Evolutionary conservation across 2,329 filamentous ascomycete species (phyloP).

Genomic region (Clonostachys rosea): DNA sequence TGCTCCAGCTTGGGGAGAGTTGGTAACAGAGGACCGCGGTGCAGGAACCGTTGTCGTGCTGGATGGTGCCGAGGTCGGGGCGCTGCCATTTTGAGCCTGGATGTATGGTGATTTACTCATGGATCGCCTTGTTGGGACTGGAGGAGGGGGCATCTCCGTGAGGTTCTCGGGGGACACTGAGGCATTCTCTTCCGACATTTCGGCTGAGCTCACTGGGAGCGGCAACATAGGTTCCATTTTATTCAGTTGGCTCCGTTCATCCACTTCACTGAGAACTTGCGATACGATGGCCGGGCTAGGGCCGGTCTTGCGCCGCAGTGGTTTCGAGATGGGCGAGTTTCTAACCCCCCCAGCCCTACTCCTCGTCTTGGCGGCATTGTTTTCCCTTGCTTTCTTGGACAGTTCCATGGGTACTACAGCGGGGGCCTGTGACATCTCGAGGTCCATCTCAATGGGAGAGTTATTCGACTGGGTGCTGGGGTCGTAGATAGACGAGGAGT

Average conservation of each 20-base stretch:
- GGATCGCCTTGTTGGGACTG: conserved; percentile 61
- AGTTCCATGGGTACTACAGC: conserved; percentile 37
- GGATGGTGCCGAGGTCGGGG: conserved; percentile 12
- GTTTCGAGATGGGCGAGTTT: conserved; percentile 70
- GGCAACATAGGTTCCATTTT: conserved; percentile 18
- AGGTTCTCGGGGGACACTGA: conserved; percentile 61
- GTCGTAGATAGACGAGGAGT: conserved; percentile 39
- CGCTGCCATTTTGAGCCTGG: conserved; percentile 40
- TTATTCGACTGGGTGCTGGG: conserved; percentile 38
- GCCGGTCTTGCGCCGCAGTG: conserved; percentile 48
- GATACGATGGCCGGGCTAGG: conserved; percentile 51
- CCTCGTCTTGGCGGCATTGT: conserved; percentile 44
- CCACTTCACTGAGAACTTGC: conserved; percentile 49
- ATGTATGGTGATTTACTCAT: conserved; percentile 66
- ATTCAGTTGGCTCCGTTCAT: conserved; percentile 23
- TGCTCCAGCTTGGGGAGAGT: conserved; percentile 10
- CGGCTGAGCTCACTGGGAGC: conserved; percentile 34
- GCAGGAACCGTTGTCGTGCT: conserved; percentile 3
- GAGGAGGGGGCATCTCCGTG: conserved; percentile 63
- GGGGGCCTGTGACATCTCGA: conserved; percentile 34
- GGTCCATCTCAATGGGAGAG: conserved; percentile 54
- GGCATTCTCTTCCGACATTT: conserved; percentile 59
- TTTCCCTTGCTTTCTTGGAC: conserved; percentile 49
- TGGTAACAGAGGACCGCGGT: not conserved
- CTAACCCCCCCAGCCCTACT: conserved; percentile 47